Conservation (phyloP, 2,329 filamentous ascomycete genomes). For the Xylaria sp. region DNA sequence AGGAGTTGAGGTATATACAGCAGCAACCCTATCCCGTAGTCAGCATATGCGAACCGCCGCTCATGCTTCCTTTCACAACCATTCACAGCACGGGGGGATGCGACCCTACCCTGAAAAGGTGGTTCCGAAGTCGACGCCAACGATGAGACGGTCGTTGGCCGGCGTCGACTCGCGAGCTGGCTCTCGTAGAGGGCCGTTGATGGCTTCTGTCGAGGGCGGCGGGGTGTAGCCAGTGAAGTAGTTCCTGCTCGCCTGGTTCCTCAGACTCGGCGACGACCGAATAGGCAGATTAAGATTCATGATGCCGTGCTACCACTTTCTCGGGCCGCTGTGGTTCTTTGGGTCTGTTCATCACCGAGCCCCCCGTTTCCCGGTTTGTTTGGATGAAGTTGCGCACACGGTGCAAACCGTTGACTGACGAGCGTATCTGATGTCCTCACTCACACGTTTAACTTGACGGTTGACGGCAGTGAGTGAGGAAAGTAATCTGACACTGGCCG, state of each 20-base stretch:
- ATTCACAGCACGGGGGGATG: not conserved
- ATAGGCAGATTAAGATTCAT: conserved; percentile 65
- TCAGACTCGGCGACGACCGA: conserved; percentile 58
- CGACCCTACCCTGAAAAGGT: conserved; percentile 79
- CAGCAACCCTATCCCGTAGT: conserved; percentile 65
- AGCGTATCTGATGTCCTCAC: conserved; percentile 7
- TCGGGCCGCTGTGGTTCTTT: conserved; percentile 25
- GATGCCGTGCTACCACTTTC: conserved; percentile 35
- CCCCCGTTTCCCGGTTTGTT: conserved; percentile 14
- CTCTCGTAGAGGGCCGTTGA: conserved; percentile 69
- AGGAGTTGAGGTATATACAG: conserved; percentile 78
- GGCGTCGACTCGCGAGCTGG: conserved; percentile 62
- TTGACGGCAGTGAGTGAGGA: not conserved
- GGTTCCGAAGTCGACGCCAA: conserved; percentile 86
- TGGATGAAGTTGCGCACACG: not conserved
- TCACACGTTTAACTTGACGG: not conserved
- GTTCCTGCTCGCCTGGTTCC: conserved; percentile 66
- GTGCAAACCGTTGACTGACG: not conserved
- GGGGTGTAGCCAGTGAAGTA: conserved; percentile 67
- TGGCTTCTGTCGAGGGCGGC: conserved; percentile 68
- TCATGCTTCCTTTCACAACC: not conserved
- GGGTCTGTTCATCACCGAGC: conserved; percentile 31
- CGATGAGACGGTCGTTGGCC: conserved; percentile 72
- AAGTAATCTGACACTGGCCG: conserved; percentile 5
- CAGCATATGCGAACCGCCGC: conserved; percentile 29